These are phyloP conservation scores for Candida dajiaensis DNA, from an alignment of 805 yeast species.

Conservation along the genomic window DNA sequence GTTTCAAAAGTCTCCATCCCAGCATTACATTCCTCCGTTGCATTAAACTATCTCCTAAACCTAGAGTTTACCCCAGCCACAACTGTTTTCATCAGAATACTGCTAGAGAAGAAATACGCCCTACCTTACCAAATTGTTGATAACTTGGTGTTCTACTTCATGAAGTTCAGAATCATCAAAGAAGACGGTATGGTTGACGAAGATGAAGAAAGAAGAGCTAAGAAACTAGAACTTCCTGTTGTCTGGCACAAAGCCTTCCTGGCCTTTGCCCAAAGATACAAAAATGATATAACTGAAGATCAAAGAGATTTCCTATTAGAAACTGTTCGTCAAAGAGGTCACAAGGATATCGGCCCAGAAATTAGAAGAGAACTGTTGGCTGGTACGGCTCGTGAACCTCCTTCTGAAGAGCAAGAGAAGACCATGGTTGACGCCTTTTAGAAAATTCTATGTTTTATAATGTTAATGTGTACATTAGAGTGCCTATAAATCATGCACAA, in stretches of 20 bases:
- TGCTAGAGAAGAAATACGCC: conserved; percentile 93
- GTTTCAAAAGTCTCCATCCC: conserved; percentile 88
- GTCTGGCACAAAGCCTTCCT: conserved; percentile 97
- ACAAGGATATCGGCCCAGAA: conserved; percentile 86
- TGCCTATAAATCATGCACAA: not conserved
- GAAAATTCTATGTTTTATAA: not conserved
- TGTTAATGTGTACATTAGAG: not conserved
- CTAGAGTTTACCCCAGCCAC: conserved; percentile 83
- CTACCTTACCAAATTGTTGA: conserved; percentile 95
- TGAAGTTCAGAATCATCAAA: conserved; percentile 71
- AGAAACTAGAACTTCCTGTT: conserved; percentile 55
- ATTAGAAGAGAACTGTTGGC: conserved; percentile 89
- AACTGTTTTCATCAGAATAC: conserved; percentile 81
- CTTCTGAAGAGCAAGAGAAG: conserved; percentile 23
- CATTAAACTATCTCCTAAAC: conserved; percentile 77
- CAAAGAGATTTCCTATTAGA: conserved; percentile 93
- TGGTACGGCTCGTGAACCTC: conserved; percentile 59
- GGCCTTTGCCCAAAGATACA: conserved; percentile 92
- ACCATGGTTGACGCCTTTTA: conserved; percentile 27
- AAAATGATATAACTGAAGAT: conserved; percentile 97
- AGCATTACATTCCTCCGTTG: conserved; percentile 93
- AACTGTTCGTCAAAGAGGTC: conserved; percentile 85
- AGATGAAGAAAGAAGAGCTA: conserved; percentile 33
- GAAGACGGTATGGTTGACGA: conserved; percentile 34
- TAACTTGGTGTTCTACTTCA: conserved; percentile 87